Evolutionary conservation across 495 filamentous ascomycete genomes (phyloP).

Genomic region (Corynascus novoguineensis): DNA sequence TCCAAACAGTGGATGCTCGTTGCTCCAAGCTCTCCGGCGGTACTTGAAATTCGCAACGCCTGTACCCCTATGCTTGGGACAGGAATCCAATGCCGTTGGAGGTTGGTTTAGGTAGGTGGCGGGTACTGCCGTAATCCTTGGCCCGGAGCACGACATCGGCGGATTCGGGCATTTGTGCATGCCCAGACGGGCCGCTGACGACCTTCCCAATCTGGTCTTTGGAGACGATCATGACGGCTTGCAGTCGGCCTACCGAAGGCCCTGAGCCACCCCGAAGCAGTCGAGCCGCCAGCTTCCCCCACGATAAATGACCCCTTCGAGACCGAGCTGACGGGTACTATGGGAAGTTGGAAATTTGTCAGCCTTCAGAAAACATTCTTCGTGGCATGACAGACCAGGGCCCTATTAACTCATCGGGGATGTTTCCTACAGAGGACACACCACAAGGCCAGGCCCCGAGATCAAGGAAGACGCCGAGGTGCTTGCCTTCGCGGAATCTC

Average conservation of each 20-base stretch:
- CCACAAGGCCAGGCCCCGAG: neutral
- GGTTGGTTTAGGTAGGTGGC: neutral
- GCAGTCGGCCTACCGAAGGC: slow-evolving; percentile 1
- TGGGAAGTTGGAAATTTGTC: neutral
- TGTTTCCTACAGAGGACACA: neutral
- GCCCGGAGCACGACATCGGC: slow-evolving; percentile 33
- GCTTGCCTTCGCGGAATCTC: neutral
- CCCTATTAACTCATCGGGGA: neutral
- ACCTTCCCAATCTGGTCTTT: slow-evolving; percentile 16
- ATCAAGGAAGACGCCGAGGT: neutral
- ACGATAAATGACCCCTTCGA: neutral
- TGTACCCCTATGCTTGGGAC: neutral
- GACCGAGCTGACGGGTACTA: neutral
- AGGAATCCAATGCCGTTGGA: neutral
- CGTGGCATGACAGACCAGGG: neutral
- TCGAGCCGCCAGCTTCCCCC: neutral
- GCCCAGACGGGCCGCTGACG: slow-evolving; percentile 9
- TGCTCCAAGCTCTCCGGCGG: too few relatives aligned
- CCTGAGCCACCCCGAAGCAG: neutral
- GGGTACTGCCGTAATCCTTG: slow-evolving; percentile 29
- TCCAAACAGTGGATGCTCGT: too few relatives aligned
- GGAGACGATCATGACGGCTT: neutral
- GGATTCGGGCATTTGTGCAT: slow-evolving; percentile 12
- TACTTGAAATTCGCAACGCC: neutral
- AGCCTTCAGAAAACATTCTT: neutral